Percentiles rank a stretch among this genome's conserved stretches.
Conservation (phyloP, 495 filamentous ascomycete genomes). For the Talaromyces proteolyticus region DNA sequence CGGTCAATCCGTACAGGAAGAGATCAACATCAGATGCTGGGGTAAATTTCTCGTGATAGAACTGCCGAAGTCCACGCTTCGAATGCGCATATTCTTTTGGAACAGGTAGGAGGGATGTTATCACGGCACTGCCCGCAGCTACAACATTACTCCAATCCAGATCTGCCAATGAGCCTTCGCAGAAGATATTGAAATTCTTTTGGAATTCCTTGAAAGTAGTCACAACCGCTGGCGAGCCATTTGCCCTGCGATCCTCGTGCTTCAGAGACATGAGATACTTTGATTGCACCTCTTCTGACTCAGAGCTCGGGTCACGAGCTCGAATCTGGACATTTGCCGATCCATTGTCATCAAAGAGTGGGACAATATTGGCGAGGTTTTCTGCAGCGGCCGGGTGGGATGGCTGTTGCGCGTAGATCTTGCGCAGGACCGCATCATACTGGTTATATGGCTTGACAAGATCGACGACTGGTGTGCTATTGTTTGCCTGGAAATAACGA, state of each 20-base stretch:
- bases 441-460: conserved; percentile 62
- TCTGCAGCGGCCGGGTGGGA: conserved; percentile 51
- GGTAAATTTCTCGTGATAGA: conserved; percentile 72
- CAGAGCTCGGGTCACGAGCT: conserved; percentile 54
- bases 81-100: conserved; percentile 56
- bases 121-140: conserved; percentile 69
- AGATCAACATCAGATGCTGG: conserved; percentile 82
- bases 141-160: conserved; percentile 75
- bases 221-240: conserved; percentile 61
- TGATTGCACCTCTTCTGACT: conserved; percentile 52
- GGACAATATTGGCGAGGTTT: conserved; percentile 59
- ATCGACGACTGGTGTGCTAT: conserved; percentile 45
- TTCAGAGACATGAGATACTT: conserved; percentile 67
- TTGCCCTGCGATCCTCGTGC: conserved; percentile 47
- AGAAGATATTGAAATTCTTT: conserved; percentile 72
- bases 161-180: conserved; percentile 56
- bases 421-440: conserved; percentile 62
- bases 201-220: conserved; percentile 59
- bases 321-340: conserved; percentile 48
- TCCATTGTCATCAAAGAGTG: conserved; percentile 58
- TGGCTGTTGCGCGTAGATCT: conserved; percentile 66
- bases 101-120: conserved; percentile 67
- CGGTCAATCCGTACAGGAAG: conserved; percentile 72
- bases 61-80: conserved; percentile 58
- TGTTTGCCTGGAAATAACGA: conserved; percentile 38